phyloP scores from a whole-genome alignment of 305 asterid genomes.

The Petunia hybrid region DNA sequence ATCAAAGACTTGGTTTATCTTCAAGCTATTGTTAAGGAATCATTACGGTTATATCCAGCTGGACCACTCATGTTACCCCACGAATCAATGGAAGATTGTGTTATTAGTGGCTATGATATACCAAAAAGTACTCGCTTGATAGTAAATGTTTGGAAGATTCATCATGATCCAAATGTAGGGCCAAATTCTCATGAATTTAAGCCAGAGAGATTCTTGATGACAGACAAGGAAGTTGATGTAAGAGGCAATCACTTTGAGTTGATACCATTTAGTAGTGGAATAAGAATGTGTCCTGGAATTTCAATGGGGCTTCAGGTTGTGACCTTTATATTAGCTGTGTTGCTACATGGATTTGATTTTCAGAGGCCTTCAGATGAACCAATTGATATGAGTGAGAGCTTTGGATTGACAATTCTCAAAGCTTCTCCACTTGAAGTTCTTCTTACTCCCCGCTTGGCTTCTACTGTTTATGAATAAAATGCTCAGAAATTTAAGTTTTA shows the following conservation, averaged over 20 bases:
- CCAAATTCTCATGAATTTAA: slow-evolving; percentile 45
- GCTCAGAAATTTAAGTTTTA: background rate
- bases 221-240: slow-evolving; percentile 48
- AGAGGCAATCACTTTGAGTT: slow-evolving; percentile 50
- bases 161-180: slow-evolving; percentile 49
- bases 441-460: background rate
- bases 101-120: slow-evolving; percentile 34
- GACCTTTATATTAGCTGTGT: slow-evolving; percentile 43
- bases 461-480: background rate
- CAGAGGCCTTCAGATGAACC: slow-evolving; percentile 32
- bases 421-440: background rate
- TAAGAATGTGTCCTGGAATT: slow-evolving; percentile 61
- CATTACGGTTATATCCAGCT: slow-evolving; percentile 50
- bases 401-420: slow-evolving; percentile 18
- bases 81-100: slow-evolving; percentile 39
- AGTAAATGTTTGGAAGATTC: slow-evolving; percentile 56
- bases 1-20: slow-evolving; percentile 45
- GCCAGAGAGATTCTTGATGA: slow-evolving; percentile 56
- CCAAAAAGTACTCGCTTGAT: slow-evolving; percentile 48
- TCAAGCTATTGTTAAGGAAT: slow-evolving; percentile 53
- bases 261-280: slow-evolving; percentile 59
- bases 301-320: slow-evolving; percentile 48
- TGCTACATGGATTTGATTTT: slow-evolving; percentile 53
- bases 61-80: slow-evolving; percentile 35
- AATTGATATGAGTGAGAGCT: slow-evolving; percentile 26